Evolutionary conservation across 441 rosid species (phyloP).

Genomic region (Sinapis alba): DNA sequence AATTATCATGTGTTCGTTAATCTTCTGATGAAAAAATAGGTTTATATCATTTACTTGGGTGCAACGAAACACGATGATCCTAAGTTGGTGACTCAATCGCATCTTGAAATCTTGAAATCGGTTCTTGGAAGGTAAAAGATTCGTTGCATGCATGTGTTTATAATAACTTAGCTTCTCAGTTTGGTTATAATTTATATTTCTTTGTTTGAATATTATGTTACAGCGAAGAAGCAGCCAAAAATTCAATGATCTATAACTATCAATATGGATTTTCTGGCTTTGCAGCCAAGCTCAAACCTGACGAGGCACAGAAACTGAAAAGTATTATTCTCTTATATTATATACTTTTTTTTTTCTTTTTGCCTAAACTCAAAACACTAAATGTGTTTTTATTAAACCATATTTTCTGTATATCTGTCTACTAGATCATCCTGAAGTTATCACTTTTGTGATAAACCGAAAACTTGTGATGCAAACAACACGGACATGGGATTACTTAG

Average conservation of each 20-base stretch:
- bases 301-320: constrained; percentile 50
- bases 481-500: constrained; percentile 69
- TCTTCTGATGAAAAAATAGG: constrained; percentile 17
- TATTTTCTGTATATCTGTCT: constrained; percentile 9
- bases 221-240: constrained; percentile 52
- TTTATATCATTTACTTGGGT: constrained; percentile 41
- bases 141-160: constrained; percentile 16
- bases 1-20: not conserved
- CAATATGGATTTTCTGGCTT: constrained; percentile 74
- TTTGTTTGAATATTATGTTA: not conserved
- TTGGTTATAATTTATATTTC: not conserved
- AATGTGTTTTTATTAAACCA: not conserved
- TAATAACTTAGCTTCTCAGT: not conserved
- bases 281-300: constrained; percentile 62
- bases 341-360: not conserved
- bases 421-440: constrained; percentile 57
- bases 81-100: constrained; percentile 27
- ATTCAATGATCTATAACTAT: constrained; percentile 62
- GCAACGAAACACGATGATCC: constrained; percentile 38
- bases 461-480: constrained; percentile 62
- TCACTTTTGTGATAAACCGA: constrained; percentile 49
- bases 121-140: constrained; percentile 49
- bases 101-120: constrained; percentile 43
- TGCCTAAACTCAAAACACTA: not conserved
- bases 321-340: constrained; percentile 39